These are phyloP conservation scores for Herpotrichia juniperi DNA, from an alignment of 2,329 filamentous ascomycete genomes.

Conservation along the genomic window DNA sequence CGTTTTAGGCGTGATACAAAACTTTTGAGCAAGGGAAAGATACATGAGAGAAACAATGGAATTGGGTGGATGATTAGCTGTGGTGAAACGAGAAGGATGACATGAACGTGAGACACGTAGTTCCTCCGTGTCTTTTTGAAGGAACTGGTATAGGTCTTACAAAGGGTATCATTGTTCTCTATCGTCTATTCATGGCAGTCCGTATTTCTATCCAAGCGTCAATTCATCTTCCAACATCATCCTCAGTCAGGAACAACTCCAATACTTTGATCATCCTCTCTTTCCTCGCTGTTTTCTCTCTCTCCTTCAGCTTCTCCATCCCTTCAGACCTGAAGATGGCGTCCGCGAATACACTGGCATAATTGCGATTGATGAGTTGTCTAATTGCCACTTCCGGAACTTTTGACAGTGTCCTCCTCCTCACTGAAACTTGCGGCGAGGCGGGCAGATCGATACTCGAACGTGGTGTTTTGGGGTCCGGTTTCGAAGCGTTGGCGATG, in stretches of 20 bases:
- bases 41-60: too few species aligned
- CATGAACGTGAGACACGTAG: too few species aligned
- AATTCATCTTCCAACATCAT: neutral
- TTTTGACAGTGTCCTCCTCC: slow-evolving; percentile 47
- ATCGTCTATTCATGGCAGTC: neutral
- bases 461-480: slow-evolving; percentile 27
- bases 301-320: slow-evolving; percentile 53
- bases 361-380: slow-evolving; percentile 64
- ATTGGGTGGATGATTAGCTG: too few species aligned
- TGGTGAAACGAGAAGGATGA: too few species aligned
- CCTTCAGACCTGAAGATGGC: slow-evolving; percentile 63
- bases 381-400: slow-evolving; percentile 61
- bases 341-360: slow-evolving; percentile 69
- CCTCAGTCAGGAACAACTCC: slow-evolving; percentile 67
- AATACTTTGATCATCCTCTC: slow-evolving; percentile 71
- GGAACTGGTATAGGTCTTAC: too few species aligned
- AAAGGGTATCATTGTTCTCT: neutral
- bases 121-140: too few species aligned
- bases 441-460: slow-evolving; percentile 35
- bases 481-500: slow-evolving; percentile 45
- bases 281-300: slow-evolving; percentile 65
- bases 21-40: too few species aligned
- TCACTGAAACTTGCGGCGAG: slow-evolving; percentile 43
- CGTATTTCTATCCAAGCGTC: neutral
- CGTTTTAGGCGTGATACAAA: too few species aligned